Conservation (phyloP, 345 rosid species). For the Syzygium aqueum region DNA sequence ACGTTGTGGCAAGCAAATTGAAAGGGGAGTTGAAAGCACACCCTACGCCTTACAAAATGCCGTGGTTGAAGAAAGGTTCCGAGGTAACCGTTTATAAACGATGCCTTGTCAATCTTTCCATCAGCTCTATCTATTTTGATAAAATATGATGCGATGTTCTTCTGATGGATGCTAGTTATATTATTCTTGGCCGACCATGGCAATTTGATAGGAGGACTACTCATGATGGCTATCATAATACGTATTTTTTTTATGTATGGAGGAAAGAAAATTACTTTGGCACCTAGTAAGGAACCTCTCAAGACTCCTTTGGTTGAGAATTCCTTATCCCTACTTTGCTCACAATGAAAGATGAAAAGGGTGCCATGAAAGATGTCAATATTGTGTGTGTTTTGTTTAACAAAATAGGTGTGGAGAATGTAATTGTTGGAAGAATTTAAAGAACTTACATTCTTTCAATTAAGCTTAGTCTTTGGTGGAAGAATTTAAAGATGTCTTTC, state of each 20-base stretch:
- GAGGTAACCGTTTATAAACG: background rate
- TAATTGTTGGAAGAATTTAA: too few relatives aligned
- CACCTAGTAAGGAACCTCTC: too few relatives aligned
- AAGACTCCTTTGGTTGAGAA: too few relatives aligned
- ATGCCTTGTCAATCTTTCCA: background rate
- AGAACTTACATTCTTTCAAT: too few relatives aligned
- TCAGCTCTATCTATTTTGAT: background rate
- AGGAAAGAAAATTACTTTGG: too few relatives aligned
- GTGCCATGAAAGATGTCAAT: too few relatives aligned
- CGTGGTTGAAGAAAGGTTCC: background rate
- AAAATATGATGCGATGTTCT: background rate
- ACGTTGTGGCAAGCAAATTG: background rate
- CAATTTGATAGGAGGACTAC: background rate
- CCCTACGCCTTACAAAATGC: background rate
- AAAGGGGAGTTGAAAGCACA: background rate
- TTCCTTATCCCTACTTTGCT: too few relatives aligned
- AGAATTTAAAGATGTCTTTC: background rate
- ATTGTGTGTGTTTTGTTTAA: too few relatives aligned
- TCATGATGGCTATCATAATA: too few relatives aligned
- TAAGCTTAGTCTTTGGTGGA: background rate
- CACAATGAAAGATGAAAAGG: too few relatives aligned
- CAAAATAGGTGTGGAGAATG: too few relatives aligned
- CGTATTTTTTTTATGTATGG: too few relatives aligned
- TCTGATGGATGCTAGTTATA: background rate
- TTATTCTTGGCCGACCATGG: background rate